Conservation (phyloP, 2,329 filamentous ascomycete species). For the Biscogniauxia marginata region DNA sequence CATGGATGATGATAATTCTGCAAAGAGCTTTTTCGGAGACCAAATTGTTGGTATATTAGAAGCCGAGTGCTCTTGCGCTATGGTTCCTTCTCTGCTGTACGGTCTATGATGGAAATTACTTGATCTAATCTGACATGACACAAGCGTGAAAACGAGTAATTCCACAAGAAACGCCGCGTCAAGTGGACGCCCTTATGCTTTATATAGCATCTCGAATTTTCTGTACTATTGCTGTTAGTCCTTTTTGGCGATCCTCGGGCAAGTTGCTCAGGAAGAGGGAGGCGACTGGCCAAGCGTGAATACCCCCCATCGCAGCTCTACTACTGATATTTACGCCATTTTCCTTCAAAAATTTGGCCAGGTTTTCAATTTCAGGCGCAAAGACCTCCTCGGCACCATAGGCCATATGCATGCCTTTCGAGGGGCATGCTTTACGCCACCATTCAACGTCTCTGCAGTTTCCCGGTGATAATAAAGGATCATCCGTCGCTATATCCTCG, state of each 20-base stretch:
- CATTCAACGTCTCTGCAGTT: conserved; percentile 62
- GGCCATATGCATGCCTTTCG: conserved; percentile 65
- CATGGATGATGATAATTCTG: conserved; percentile 35
- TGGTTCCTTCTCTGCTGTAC: conserved; percentile 45
- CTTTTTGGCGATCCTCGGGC: conserved; percentile 49
- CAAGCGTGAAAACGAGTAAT: conserved; percentile 8
- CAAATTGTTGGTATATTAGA: conserved; percentile 36
- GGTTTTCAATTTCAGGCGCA: conserved; percentile 63
- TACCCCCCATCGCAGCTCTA: conserved; percentile 61
- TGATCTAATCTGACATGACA: conserved; percentile 64
- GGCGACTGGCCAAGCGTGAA: conserved; percentile 83
- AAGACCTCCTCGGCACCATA: conserved; percentile 80
- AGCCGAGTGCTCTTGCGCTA: conserved; percentile 47
- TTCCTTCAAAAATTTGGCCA: conserved; percentile 55
- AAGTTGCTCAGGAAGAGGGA: conserved; percentile 54
- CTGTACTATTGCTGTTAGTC: conserved; percentile 44
- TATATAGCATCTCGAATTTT: conserved; percentile 37
- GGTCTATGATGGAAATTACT: conserved; percentile 52
- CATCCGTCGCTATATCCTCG: conserved; percentile 42
- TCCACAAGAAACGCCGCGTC: conserved; percentile 2
- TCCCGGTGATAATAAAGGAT: conserved; percentile 68
- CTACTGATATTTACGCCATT: conserved; percentile 54
- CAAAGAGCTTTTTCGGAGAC: conserved; percentile 41
- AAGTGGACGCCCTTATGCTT: conserved; percentile 8
- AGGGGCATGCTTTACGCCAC: conserved; percentile 67